A percentile compares a stretch with the other conserved stretches of the same genome.
These are phyloP conservation scores for Nigrospora sphaerica DNA, from an alignment of 2,329 filamentous ascomycete genomes.

Conservation along the genomic window DNA sequence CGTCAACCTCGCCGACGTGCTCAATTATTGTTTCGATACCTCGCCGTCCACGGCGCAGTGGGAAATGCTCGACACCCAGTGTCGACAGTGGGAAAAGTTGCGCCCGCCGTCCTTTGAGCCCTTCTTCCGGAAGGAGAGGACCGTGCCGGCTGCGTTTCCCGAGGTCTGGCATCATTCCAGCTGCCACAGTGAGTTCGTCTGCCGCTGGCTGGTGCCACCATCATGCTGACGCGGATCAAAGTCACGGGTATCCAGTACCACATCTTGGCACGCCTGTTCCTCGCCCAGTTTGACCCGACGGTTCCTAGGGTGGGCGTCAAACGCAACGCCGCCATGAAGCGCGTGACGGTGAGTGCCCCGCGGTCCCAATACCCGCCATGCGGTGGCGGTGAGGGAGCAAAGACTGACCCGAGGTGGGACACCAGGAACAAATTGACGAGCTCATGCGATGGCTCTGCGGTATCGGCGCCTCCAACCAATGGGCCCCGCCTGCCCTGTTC, in stretches of 20 bases:
- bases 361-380: background rate
- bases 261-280: conserved; percentile 48
- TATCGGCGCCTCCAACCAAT: conserved; percentile 48
- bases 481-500: conserved; percentile 48
- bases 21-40: conserved; percentile 52
- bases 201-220: background rate
- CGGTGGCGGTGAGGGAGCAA: background rate
- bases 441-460: conserved; percentile 50
- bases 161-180: conserved; percentile 50
- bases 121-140: conserved; percentile 36
- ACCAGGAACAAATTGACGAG: conserved; percentile 33
- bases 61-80: conserved; percentile 30
- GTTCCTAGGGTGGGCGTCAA: conserved; percentile 40
- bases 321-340: conserved; percentile 25
- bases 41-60: conserved; percentile 28
- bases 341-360: conserved; percentile 29
- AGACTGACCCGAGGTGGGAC: background rate
- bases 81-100: conserved; percentile 39
- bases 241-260: conserved; percentile 55
- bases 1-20: conserved; percentile 54
- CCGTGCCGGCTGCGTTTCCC: conserved; percentile 40
- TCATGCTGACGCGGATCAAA: conserved; percentile 10
- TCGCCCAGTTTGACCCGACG: conserved; percentile 48
- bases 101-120: conserved; percentile 48
- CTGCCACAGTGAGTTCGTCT: conserved; percentile 36